phyloP scores from a whole-genome alignment of 306 rosid species.

The Hylodesmum podocarpum region DNA sequence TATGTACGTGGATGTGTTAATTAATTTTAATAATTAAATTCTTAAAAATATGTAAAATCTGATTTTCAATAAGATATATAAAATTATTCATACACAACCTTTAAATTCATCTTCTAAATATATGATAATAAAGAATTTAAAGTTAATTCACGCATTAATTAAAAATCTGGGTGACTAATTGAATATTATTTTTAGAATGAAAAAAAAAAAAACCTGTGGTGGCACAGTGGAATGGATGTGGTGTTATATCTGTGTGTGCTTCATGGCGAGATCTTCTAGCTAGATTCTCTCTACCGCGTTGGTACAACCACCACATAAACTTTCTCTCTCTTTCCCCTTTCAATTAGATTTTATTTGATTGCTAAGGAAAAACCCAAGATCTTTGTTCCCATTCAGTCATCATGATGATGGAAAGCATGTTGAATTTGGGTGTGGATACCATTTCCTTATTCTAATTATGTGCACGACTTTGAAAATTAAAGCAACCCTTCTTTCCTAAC shows the following conservation, averaged over 20 bases:
- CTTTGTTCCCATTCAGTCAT: conserved; percentile 64
- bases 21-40: no score
- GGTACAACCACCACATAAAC: conserved; percentile 65
- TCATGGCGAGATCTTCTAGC: conserved; percentile 56
- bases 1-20: no score
- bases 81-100: no score
- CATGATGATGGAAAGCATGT: conserved; percentile 52
- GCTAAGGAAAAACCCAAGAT: conserved; percentile 43
- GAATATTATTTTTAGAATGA: no score
- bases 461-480: conserved; percentile 37
- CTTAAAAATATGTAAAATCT: no score
- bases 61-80: no score
- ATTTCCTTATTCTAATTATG: background rate
- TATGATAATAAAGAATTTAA: no score
- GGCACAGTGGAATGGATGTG: conserved; percentile 27
- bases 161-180: no score
- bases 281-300: conserved; percentile 82
- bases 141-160: no score
- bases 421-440: conserved; percentile 51
- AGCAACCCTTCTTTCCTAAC: conserved; percentile 40
- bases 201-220: conserved; percentile 22
- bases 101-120: no score
- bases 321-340: conserved; percentile 38
- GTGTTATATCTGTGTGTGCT: conserved; percentile 39
- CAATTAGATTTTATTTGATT: conserved; percentile 58